These are phyloP conservation scores for Juglanconis oblonga DNA, from an alignment of 2,329 filamentous ascomycete species.

Conservation along the genomic window DNA sequence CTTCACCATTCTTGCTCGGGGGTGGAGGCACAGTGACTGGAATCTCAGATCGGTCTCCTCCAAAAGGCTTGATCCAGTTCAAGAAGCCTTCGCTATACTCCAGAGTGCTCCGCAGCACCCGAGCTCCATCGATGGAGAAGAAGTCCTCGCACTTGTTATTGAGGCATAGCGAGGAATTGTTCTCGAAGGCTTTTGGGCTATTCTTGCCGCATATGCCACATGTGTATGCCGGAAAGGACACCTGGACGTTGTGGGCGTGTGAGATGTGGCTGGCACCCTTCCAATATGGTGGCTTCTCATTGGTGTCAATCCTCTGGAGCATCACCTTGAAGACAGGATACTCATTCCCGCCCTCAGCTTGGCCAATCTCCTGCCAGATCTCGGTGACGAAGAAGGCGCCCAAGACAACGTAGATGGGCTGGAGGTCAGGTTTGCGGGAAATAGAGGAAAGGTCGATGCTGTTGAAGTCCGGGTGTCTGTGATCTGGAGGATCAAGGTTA, in stretches of 20 bases:
- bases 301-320: slow-evolving; percentile 60
- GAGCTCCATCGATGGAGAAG: background rate
- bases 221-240: background rate
- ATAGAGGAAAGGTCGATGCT: slow-evolving; percentile 24
- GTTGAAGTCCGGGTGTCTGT: slow-evolving; percentile 38
- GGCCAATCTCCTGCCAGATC: slow-evolving; percentile 62
- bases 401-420: slow-evolving; percentile 57
- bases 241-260: background rate
- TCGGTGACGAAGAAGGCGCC: slow-evolving; percentile 67
- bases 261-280: background rate
- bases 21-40: slow-evolving; percentile 17
- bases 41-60: slow-evolving; percentile 33
- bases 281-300: slow-evolving; percentile 56
- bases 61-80: slow-evolving; percentile 45
- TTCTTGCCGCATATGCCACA: background rate
- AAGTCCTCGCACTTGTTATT: background rate
- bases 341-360: slow-evolving; percentile 10
- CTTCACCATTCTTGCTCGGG: slow-evolving; percentile 28
- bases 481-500: slow-evolving; percentile 35
- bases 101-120: slow-evolving; percentile 27
- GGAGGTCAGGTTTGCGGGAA: slow-evolving; percentile 48
- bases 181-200: background rate
- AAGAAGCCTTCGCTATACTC: slow-evolving; percentile 58
- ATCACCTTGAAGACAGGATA: slow-evolving; percentile 50
- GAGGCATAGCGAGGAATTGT: slow-evolving; percentile 9